phyloP scores from a whole-genome alignment of 805 yeast species.

The Kuraishia hungarica region DNA sequence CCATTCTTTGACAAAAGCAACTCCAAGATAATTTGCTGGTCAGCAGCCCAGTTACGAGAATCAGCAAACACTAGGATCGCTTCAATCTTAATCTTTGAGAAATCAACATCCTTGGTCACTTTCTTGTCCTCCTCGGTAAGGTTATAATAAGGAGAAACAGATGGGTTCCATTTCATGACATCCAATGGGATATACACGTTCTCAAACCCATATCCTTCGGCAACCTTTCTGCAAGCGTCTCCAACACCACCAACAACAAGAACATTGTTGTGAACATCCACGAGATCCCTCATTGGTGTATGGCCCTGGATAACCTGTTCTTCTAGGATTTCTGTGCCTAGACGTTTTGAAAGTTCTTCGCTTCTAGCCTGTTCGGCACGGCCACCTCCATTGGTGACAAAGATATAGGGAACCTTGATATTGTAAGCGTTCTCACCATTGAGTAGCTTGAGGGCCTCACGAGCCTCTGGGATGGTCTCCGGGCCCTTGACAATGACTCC shows the following conservation, averaged over 20 bases:
- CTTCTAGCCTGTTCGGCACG: slow-evolving; percentile 71
- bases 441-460: slow-evolving; percentile 59
- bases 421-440: slow-evolving; percentile 73
- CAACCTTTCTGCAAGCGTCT: slow-evolving; percentile 75
- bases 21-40: slow-evolving; percentile 83
- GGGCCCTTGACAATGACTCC: slow-evolving; percentile 87
- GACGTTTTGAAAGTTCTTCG: slow-evolving; percentile 54
- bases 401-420: slow-evolving; percentile 73
- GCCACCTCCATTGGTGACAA: slow-evolving; percentile 92
- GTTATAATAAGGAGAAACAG: slow-evolving; percentile 77
- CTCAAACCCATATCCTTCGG: slow-evolving; percentile 75
- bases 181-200: slow-evolving; percentile 79
- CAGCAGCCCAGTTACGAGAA: slow-evolving; percentile 89
- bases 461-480: slow-evolving; percentile 74
- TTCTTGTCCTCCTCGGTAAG: slow-evolving; percentile 62
- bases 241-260: slow-evolving; percentile 87
- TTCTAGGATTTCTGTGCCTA: slow-evolving; percentile 52
- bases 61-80: slow-evolving; percentile 88
- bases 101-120: slow-evolving; percentile 53
- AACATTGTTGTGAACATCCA: slow-evolving; percentile 58
- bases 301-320: slow-evolving; percentile 90
- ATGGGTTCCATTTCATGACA: slow-evolving; percentile 78
- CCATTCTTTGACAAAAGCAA: slow-evolving; percentile 70
- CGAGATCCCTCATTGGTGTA: slow-evolving; percentile 86
- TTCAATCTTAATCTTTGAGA: slow-evolving; percentile 58